A percentile compares a stretch with the other conserved stretches of the same genome.
Conservation (phyloP, 2,329 filamentous ascomycete species). For the Corynespora cassiicola region DNA sequence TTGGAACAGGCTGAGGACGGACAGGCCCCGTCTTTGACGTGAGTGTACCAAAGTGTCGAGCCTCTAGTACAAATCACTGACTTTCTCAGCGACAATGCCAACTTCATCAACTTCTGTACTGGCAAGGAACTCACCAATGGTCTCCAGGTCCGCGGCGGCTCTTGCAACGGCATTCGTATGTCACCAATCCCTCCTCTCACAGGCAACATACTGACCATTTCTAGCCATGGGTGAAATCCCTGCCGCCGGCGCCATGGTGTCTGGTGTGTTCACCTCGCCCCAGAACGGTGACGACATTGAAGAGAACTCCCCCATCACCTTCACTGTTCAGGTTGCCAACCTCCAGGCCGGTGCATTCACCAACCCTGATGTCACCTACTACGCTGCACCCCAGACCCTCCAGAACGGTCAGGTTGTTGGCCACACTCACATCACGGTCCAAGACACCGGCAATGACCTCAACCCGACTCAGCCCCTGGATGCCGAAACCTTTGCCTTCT, state of each 20-base stretch:
- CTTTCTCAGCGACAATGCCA: slow-evolving; percentile 52
- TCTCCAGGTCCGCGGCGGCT: slow-evolving; percentile 56
- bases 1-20: slow-evolving; percentile 46
- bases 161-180: slow-evolving; percentile 63
- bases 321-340: slow-evolving; percentile 57
- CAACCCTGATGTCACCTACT: slow-evolving; percentile 62
- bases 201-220: slow-evolving; percentile 8
- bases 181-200: slow-evolving; percentile 9
- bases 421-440: slow-evolving; percentile 61
- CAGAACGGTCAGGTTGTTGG: slow-evolving; percentile 51
- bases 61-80: no score
- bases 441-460: slow-evolving; percentile 51
- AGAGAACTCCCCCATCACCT: slow-evolving; percentile 53
- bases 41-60: slow-evolving; percentile 17
- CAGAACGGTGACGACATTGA: slow-evolving; percentile 48
- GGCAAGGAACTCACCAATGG: slow-evolving; percentile 64
- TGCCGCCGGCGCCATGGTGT: slow-evolving; percentile 59
- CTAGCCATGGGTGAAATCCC: slow-evolving; percentile 65
- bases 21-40: slow-evolving; percentile 56
- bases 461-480: slow-evolving; percentile 46
- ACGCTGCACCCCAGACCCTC: slow-evolving; percentile 61
- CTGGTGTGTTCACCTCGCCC: slow-evolving; percentile 59
- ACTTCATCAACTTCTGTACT: slow-evolving; percentile 68
- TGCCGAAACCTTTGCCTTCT: slow-evolving; percentile 59
- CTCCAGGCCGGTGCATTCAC: slow-evolving; percentile 61